Percentiles rank a stretch among this genome's conserved stretches.
Evolutionary conservation across 352 stramenopile species (phyloP).

Genomic region (Chrysophaeum taylorii): DNA sequence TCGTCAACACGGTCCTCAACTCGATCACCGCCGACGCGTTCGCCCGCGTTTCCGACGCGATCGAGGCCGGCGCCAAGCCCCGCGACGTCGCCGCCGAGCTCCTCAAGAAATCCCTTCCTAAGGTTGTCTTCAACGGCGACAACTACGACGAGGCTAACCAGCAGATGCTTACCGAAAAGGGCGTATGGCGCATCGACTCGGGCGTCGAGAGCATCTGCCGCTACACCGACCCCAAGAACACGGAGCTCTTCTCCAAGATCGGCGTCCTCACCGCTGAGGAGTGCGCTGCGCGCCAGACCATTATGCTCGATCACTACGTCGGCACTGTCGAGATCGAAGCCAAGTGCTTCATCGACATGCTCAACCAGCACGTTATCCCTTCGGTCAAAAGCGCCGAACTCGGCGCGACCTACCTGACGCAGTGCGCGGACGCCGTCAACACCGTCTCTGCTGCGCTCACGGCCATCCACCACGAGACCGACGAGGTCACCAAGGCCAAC

Average conservation of each 20-base stretch:
- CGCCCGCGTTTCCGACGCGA: conserved; percentile 52
- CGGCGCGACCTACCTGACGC: conserved; percentile 34
- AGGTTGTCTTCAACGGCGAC: conserved; percentile 73
- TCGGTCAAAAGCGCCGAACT: conserved; percentile 41
- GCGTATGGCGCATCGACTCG: conserved; percentile 61
- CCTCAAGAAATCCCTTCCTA: conserved; percentile 52
- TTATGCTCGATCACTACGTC: conserved; percentile 65
- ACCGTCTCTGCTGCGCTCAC: conserved; percentile 48
- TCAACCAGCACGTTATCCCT: conserved; percentile 61
- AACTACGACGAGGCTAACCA: conserved; percentile 57
- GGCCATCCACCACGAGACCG: conserved; percentile 29
- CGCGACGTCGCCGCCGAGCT: conserved; percentile 47
- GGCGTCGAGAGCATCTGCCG: conserved; percentile 56
- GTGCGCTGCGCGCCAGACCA: conserved; percentile 49
- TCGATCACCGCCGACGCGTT: conserved; percentile 69
- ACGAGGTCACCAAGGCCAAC: conserved; percentile 30
- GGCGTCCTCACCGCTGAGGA: conserved; percentile 55
- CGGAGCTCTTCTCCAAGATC: conserved; percentile 60
- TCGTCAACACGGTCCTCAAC: conserved; percentile 68
- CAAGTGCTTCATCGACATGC: conserved; percentile 61
- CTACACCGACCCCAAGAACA: conserved; percentile 57
- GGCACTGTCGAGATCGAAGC: conserved; percentile 67
- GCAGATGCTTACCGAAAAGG: conserved; percentile 52
- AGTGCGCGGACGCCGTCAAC: conserved; percentile 40
- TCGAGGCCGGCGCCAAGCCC: conserved; percentile 46